phyloP scores from a whole-genome alignment of 2,329 filamentous ascomycete species.

The Fusarium tjaetaba region DNA sequence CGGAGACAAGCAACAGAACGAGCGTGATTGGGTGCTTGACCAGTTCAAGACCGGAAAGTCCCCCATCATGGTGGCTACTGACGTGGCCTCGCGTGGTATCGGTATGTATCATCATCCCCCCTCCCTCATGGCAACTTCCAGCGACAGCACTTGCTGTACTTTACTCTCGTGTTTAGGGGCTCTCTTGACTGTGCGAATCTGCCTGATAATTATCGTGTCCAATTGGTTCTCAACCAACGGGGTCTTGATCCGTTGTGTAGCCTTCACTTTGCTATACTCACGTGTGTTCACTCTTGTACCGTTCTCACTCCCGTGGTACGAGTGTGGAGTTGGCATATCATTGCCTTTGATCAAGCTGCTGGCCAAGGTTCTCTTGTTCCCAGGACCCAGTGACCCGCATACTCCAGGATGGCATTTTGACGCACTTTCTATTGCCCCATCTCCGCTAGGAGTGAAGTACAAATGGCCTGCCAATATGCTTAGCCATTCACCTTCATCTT shows the following conservation, averaged over 20 bases:
- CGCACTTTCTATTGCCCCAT: conserved; percentile 67
- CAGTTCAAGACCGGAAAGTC: conserved; percentile 99
- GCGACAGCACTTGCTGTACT: conserved; percentile 73
- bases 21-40: conserved; percentile 99
- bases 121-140: conserved; percentile 64
- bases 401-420: conserved; percentile 62
- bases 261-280: conserved; percentile 70
- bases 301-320: conserved; percentile 70
- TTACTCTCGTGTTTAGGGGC: conserved; percentile 92
- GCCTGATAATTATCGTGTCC: conserved; percentile 86
- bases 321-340: conserved; percentile 79
- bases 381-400: conserved; percentile 66
- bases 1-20: conserved; percentile 99
- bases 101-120: conserved; percentile 83
- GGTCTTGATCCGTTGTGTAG: conserved; percentile 76
- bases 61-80: conserved; percentile 99
- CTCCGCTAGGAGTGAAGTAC: conserved; percentile 65
- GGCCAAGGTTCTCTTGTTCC: conserved; percentile 66
- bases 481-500: conserved; percentile 56
- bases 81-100: conserved; percentile 99
- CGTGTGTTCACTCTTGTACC: conserved; percentile 79
- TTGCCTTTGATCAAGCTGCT: conserved; percentile 79
- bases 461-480: conserved; percentile 59
- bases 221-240: conserved; percentile 82
- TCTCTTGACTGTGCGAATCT: conserved; percentile 89